These are phyloP conservation scores for Malassezia arunalokei DNA, from an alignment of 1,284 basidiomycete genomes.

Conservation along the genomic window DNA sequence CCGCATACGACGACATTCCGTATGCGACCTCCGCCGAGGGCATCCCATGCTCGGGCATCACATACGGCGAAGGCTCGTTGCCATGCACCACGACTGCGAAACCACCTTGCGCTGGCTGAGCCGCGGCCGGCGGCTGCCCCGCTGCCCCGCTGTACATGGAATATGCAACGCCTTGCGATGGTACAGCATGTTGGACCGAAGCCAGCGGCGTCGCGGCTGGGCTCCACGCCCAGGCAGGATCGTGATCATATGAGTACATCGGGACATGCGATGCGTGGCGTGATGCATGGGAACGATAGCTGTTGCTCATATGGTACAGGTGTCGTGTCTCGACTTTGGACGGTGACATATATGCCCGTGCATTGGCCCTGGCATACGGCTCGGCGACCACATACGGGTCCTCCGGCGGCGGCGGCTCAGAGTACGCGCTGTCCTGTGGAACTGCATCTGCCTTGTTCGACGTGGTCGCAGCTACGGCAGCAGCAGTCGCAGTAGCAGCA, in stretches of 20 bases:
- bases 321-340: not conserved
- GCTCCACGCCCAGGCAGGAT: conserved; percentile 3
- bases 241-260: not conserved
- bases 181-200: not conserved
- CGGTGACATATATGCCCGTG: not conserved
- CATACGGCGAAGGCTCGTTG: conserved; percentile 1
- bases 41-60: not conserved
- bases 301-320: not conserved
- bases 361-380: not conserved
- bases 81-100: conserved; percentile 14
- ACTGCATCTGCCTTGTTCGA: not conserved
- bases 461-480: not conserved
- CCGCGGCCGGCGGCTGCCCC: not conserved
- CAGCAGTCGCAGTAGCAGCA: conserved; percentile 18
- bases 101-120: not conserved
- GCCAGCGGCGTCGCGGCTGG: not conserved
- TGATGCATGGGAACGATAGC: not conserved
- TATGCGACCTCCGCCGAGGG: not conserved
- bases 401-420: conserved; percentile 1
- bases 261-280: not conserved
- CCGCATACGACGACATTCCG: not conserved
- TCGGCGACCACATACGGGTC: conserved; percentile 2
- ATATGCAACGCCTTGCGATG: not conserved
- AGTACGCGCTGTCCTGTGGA: not conserved
- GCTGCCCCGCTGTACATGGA: not conserved